phyloP scores from a whole-genome alignment of 1,284 basidiomycete genomes.

The Sporisorium graminicola region DNA sequence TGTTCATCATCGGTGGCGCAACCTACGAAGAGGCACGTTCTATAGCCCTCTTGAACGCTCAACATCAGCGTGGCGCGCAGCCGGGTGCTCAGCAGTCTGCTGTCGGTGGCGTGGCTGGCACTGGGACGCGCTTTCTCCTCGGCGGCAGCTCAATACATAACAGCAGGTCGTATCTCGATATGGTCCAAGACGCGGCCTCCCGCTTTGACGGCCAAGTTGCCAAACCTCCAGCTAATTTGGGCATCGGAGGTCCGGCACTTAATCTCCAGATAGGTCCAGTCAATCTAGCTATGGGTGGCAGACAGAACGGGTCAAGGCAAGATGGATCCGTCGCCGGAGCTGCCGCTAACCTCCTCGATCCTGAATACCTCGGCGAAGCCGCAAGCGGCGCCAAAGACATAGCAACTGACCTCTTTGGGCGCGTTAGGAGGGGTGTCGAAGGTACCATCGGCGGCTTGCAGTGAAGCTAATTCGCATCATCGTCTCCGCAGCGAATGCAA shows the following conservation, averaged over 20 bases:
- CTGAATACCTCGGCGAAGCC: conserved; percentile 58
- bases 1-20: conserved; percentile 68
- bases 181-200: conserved; percentile 64
- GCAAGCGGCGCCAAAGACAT: conserved; percentile 63
- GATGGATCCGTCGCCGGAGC: conserved; percentile 23
- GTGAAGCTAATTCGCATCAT: conserved; percentile 12
- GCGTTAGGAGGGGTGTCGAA: conserved; percentile 57
- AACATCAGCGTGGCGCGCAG: conserved; percentile 36
- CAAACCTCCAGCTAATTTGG: conserved; percentile 51
- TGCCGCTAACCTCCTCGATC: conserved; percentile 33
- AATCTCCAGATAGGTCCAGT: conserved; percentile 63
- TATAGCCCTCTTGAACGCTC: conserved; percentile 61
- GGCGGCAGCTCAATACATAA: conserved; percentile 66
- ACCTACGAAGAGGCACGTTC: conserved; percentile 68
- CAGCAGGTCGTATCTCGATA: conserved; percentile 59
- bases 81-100: conserved; percentile 18
- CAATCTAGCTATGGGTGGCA: conserved; percentile 50
- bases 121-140: conserved; percentile 60
- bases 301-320: conserved; percentile 20
- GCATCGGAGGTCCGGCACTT: conserved; percentile 37
- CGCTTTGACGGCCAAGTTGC: conserved; percentile 54
- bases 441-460: conserved; percentile 45
- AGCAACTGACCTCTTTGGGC: conserved; percentile 60
- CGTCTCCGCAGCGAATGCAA: not conserved
- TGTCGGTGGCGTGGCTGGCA: conserved; percentile 34